A percentile compares a stretch with the other conserved stretches of the same genome.
Evolutionary conservation across 2,329 filamentous ascomycete genomes (phyloP).

Genomic region (Botryotinia convoluta): DNA sequence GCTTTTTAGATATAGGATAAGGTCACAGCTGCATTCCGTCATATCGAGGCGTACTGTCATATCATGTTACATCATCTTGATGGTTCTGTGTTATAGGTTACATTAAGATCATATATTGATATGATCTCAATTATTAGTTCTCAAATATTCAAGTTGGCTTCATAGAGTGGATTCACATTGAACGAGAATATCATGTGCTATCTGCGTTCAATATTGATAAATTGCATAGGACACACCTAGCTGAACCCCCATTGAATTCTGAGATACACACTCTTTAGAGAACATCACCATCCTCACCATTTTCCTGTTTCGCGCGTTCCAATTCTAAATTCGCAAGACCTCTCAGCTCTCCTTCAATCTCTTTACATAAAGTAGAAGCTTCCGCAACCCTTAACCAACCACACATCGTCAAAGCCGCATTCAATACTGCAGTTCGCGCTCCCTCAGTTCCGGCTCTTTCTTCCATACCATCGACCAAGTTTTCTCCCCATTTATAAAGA

Average conservation of each 20-base stretch:
- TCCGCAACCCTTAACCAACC: conserved; percentile 23
- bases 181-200: not conserved
- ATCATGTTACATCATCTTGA: not conserved
- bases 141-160: not conserved
- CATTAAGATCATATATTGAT: not conserved
- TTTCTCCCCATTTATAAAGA: conserved; percentile 29
- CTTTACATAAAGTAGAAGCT: conserved; percentile 22
- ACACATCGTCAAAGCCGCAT: conserved; percentile 25
- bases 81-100: too few relatives aligned
- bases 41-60: not conserved
- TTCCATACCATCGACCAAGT: conserved; percentile 23
- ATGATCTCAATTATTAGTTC: not conserved
- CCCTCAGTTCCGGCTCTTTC: conserved; percentile 4
- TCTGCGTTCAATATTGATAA: not conserved
- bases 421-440: conserved; percentile 13
- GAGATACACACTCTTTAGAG: not conserved
- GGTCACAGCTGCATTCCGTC: not conserved
- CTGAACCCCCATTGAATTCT: too few relatives aligned
- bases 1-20: not conserved
- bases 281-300: not conserved
- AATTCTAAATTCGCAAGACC: conserved; percentile 10
- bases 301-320: not conserved
- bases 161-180: not conserved
- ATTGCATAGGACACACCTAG: not conserved
- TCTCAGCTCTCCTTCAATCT: conserved; percentile 21